Conservation (phyloP, 306 rosid species). For the Lagenaria siceraria region DNA sequence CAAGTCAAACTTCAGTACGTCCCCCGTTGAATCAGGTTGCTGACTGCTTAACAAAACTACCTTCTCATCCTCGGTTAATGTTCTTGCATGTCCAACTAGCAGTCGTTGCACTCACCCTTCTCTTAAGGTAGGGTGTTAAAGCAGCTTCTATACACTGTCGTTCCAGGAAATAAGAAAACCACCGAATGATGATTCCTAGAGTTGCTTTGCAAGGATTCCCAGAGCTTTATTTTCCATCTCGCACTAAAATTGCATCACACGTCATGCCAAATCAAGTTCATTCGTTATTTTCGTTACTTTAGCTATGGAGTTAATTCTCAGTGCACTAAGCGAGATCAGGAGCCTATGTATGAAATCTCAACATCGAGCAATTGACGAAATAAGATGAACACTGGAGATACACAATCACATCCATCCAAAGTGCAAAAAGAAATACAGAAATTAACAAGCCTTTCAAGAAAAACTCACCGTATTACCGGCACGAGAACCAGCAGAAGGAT, state of each 20-base stretch:
- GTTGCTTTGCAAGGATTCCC: background rate
- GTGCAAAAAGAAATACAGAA: background rate
- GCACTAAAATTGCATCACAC: background rate
- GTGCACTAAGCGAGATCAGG: background rate
- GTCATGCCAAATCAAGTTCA: background rate
- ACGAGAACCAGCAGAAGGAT: conserved; percentile 28
- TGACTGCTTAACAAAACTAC: background rate
- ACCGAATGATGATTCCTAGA: background rate
- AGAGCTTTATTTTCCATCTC: background rate
- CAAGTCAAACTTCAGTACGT: background rate
- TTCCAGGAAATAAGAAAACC: background rate
- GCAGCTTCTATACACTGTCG: background rate
- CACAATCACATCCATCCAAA: background rate
- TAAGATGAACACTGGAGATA: background rate
- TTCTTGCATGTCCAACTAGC: background rate
- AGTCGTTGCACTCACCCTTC: background rate
- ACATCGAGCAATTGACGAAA: background rate
- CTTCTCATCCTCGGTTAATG: background rate
- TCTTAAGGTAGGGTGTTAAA: background rate
- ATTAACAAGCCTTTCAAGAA: background rate
- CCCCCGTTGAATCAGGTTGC: background rate
- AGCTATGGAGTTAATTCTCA: background rate
- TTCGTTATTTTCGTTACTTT: background rate
- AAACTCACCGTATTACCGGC: conserved; percentile 49
- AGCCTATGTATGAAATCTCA: background rate